Evolutionary conservation across 2,329 filamentous ascomycete species (phyloP), one percentile per base, ranked within the genome.

Genomic region (Emericellopsis cladophorae): DNA sequence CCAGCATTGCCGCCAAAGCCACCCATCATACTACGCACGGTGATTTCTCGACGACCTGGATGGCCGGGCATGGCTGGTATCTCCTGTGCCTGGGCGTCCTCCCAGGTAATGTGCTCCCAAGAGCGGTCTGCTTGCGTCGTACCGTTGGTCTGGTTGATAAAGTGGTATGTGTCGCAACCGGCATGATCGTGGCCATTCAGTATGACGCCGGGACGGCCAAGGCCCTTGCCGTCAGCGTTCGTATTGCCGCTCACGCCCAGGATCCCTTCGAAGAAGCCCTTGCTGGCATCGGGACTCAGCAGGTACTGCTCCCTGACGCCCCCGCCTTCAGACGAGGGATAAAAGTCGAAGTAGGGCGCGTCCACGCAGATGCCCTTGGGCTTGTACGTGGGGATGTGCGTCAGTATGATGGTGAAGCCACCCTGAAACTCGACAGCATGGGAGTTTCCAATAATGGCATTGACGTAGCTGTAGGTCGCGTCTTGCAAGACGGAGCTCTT

Each of bases 1-100:
- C 88, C 92, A 0, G 88, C 87, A 56, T 95, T 92, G 16, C 92
- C 92, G n/a, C 79, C 81, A 60, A 84, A 98, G 42, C 85, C 84
- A 42, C 92, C 92, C 92, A 98, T 98, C 88, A 98, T 96, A 59
- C 87, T 95, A 44, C 89, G 79, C 2, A 98, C 84, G 0, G 92
- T 98, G 48, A 96, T 78, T 61, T 98, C 92, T 23, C 90, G 72
- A 6, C 95, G 67, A 1, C 82, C 82, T 0, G 82, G 76, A 3
- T 74, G 49, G 5, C 61, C 66, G 2, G 60, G 8, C 2, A 58
- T 54, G 7, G 58, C 62, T 1, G 66, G 54, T 18, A 79, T 46
- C 44, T 59, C 56, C 11, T 57, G 54, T 5, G 51, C 48, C 10
- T 58, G 54, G 1, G 70, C 71, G 35, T 70, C 60, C 1, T 50